A percentile compares a stretch with the other conserved stretches of the same genome.
phyloP scores from a whole-genome alignment of 2,329 filamentous ascomycete species.

The Penicillium sp. region DNA sequence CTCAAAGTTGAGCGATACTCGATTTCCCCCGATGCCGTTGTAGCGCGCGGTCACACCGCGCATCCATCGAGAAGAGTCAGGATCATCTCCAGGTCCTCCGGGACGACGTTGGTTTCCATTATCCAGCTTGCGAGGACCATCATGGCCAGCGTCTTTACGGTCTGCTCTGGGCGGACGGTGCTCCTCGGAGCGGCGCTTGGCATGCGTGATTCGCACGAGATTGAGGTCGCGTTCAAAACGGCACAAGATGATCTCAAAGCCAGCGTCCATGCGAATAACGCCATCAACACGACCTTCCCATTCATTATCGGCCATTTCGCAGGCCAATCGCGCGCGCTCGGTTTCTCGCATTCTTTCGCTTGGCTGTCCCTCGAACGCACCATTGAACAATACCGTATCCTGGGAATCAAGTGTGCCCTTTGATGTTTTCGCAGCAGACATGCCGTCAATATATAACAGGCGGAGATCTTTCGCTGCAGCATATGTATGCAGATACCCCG shows the following conservation, averaged over 20 bases:
- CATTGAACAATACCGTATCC: slow-evolving; percentile 58
- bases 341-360: slow-evolving; percentile 40
- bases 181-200: slow-evolving; percentile 10
- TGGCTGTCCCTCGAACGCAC: slow-evolving; percentile 14
- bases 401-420: slow-evolving; percentile 69
- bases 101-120: not conserved
- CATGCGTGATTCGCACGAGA: slow-evolving; percentile 34
- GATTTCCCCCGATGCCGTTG: slow-evolving; percentile 34
- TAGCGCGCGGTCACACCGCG: slow-evolving; percentile 33
- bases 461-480: slow-evolving; percentile 56
- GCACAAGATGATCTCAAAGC: slow-evolving; percentile 70
- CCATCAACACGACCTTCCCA: slow-evolving; percentile 60
- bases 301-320: slow-evolving; percentile 51
- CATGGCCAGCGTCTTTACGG: not conserved
- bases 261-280: slow-evolving; percentile 65
- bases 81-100: not conserved
- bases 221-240: slow-evolving; percentile 53
- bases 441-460: slow-evolving; percentile 69
- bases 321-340: slow-evolving; percentile 56
- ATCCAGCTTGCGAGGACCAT: not conserved
- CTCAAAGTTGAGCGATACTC: slow-evolving; percentile 51
- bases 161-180: not conserved
- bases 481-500: slow-evolving; percentile 68
- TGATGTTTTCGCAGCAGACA: slow-evolving; percentile 63
- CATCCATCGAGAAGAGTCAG: slow-evolving; percentile 16